Conservation (phyloP, 441 rosid species). For the Brassica hybrid region DNA sequence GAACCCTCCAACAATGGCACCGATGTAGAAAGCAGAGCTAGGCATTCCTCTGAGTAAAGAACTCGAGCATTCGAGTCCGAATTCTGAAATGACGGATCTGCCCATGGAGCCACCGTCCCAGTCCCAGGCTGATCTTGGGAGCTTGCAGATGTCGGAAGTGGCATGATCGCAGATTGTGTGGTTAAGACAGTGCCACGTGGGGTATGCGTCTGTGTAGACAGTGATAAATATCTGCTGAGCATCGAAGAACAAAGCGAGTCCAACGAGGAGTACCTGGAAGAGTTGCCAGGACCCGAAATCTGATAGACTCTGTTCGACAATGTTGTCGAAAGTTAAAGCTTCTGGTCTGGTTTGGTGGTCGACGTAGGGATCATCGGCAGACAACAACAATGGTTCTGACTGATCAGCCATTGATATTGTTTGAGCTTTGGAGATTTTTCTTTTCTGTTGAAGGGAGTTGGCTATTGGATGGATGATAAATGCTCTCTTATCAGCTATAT, state of each 20-base stretch:
- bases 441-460: not conserved
- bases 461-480: not conserved
- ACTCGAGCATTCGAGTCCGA: conserved; percentile 55
- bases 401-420: conserved; percentile 7
- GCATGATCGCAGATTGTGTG: conserved; percentile 35
- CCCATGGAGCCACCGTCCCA: conserved; percentile 44
- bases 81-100: conserved; percentile 42
- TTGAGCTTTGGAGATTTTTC: not conserved
- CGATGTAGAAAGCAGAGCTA: conserved; percentile 71
- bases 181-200: conserved; percentile 60
- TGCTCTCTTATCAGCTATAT: not conserved
- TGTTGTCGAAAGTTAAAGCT: conserved; percentile 47
- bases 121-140: conserved; percentile 42
- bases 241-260: conserved; percentile 64
- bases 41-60: conserved; percentile 64
- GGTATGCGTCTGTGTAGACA: conserved; percentile 64
- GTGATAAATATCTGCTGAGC: conserved; percentile 78
- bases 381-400: too few relatives aligned
- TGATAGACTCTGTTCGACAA: conserved; percentile 51
- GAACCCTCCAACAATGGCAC: conserved; percentile 64
- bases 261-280: conserved; percentile 56
- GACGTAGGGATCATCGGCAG: not conserved
- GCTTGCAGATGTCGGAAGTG: conserved; percentile 34
- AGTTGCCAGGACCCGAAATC: conserved; percentile 52
- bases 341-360: conserved; percentile 20